These are phyloP conservation scores for Byssochlamys sp. DNA, from an alignment of 2,329 filamentous ascomycete species.

Conservation along the genomic window DNA sequence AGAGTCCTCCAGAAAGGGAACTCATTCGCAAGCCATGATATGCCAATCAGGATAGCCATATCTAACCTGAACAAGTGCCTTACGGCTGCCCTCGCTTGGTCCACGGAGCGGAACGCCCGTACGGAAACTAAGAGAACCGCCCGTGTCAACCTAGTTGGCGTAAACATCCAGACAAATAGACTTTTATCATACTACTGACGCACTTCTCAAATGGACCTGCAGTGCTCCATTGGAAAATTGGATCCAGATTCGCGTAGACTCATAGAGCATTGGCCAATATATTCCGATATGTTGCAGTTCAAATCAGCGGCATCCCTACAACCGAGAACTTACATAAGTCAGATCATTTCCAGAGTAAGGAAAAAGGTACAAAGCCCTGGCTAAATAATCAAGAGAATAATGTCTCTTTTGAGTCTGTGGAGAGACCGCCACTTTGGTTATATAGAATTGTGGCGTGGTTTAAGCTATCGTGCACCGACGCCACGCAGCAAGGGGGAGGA, in stretches of 20 bases:
- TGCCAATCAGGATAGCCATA: neutral
- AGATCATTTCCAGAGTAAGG: neutral
- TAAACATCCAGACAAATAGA: neutral
- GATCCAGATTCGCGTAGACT: neutral
- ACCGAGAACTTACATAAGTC: neutral
- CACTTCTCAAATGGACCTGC: neutral
- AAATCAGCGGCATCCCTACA: neutral
- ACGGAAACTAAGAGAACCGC: neutral
- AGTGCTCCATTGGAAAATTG: neutral
- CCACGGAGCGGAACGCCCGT: neutral
- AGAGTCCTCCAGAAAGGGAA: neutral
- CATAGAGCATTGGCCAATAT: neutral
- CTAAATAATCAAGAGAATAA: neutral
- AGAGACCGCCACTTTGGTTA: neutral
- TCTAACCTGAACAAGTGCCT: neutral
- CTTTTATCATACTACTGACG: neutral
- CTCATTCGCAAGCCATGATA: neutral
- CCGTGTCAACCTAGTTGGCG: neutral
- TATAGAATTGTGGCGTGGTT: neutral
- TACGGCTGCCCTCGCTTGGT: neutral
- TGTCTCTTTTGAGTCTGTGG: neutral
- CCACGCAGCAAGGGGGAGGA: neutral
- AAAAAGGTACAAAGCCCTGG: neutral
- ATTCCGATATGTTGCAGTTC: neutral
- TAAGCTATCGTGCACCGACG: neutral